A percentile compares a stretch with the other conserved stretches of the same genome.
Conservation (phyloP, 2,329 filamentous ascomycete species). For the Chrysoporthe cubensis region DNA sequence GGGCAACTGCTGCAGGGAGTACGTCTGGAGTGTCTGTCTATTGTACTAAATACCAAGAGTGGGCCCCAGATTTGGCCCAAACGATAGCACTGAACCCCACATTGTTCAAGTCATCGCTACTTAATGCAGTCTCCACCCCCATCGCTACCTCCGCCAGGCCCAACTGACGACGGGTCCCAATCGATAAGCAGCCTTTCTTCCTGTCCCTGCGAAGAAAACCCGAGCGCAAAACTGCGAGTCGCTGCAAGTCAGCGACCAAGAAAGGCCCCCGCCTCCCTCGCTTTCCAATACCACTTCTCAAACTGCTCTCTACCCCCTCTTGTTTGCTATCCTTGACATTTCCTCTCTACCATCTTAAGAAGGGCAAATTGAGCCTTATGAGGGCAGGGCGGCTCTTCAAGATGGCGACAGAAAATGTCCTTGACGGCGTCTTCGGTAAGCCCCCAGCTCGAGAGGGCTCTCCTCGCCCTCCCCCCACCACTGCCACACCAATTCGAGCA, state of each 20-base stretch:
- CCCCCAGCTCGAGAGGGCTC: slow-evolving; percentile 29
- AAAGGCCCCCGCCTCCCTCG: not conserved
- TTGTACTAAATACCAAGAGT: not conserved
- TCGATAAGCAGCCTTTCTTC: slow-evolving; percentile 11
- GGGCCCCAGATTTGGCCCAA: not conserved
- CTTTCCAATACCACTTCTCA: not conserved
- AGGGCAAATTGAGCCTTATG: slow-evolving; percentile 16
- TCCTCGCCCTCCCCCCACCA: not conserved
- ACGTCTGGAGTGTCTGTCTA: not conserved
- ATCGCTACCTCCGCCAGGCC: not conserved
- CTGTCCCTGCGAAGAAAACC: slow-evolving; percentile 11
- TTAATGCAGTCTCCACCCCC: not conserved
- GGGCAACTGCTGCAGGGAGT: not conserved
- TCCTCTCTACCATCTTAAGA: not conserved
- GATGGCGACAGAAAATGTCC: slow-evolving; percentile 58
- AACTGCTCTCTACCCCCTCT: not conserved
- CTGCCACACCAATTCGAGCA: not conserved
- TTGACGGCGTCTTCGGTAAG: slow-evolving; percentile 63
- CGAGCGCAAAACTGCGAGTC: not conserved
- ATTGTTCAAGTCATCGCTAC: not conserved
- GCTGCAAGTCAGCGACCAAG: not conserved
- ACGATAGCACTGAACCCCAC: not conserved
- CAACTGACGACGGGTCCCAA: not conserved
- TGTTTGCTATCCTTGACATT: too few relatives aligned
- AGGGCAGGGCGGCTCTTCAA: slow-evolving; percentile 40